Evolutionary conservation across 495 filamentous ascomycete species (phyloP).

Genomic region (Annulohypoxylon nitens): DNA sequence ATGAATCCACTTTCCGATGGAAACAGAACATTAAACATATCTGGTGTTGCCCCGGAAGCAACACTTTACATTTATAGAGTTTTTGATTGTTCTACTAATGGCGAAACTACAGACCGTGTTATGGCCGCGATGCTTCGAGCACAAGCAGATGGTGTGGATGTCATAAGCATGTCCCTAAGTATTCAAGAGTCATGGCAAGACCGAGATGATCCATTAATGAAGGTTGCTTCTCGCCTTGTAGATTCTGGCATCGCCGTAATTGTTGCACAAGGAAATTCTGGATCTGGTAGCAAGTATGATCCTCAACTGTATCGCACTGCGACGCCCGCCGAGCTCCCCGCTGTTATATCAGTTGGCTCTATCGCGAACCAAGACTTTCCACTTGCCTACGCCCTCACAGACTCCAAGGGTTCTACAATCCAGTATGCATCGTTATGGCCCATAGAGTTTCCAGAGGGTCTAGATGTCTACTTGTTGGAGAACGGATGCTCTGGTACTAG

Average conservation of each 20-base stretch:
- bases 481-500: constrained; percentile 29
- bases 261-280: constrained; percentile 45
- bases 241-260: constrained; percentile 48
- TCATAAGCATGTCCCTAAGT: constrained; percentile 57
- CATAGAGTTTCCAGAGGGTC: constrained; percentile 29
- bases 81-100: constrained; percentile 49
- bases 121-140: constrained; percentile 58
- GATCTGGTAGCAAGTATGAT: constrained; percentile 35
- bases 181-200: constrained; percentile 31
- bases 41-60: constrained; percentile 62
- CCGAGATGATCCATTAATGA: constrained; percentile 41
- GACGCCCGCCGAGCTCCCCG: constrained; percentile 28
- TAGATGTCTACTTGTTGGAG: constrained; percentile 35
- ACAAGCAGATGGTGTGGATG: constrained; percentile 58
- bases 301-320: constrained; percentile 38
- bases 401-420: constrained; percentile 39
- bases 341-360: constrained; percentile 34
- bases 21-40: constrained; percentile 46
- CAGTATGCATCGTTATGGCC: constrained; percentile 49
- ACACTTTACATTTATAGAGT: constrained; percentile 60
- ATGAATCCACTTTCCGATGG: constrained; percentile 44
- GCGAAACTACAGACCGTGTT: constrained; percentile 52
- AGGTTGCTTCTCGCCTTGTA: constrained; percentile 29
- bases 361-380: constrained; percentile 34
- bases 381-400: constrained; percentile 40